These are phyloP conservation scores for Schoenoplectus triqueter DNA, from an alignment of 202 grass and related monocot genomes.

Conservation along the genomic window DNA sequence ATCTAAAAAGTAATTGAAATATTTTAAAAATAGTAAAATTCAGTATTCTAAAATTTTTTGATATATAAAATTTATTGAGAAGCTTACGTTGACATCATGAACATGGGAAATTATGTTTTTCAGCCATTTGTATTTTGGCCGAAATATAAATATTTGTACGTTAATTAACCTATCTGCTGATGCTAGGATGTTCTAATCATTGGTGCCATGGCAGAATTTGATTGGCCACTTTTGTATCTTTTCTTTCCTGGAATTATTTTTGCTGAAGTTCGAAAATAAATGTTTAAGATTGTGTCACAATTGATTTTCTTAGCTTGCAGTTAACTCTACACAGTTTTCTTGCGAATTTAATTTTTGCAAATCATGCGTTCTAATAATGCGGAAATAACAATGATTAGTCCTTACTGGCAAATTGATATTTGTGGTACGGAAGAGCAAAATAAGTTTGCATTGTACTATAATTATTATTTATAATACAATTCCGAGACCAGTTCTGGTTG, in stretches of 20 bases:
- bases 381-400: slow-evolving; percentile 9
- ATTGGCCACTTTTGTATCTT: neutral
- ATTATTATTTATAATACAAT: neutral
- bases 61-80: too few species aligned
- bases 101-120: too few species aligned
- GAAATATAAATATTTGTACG: neutral
- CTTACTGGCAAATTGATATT: neutral
- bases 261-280: neutral
- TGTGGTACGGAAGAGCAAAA: neutral
- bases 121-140: neutral
- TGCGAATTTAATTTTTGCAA: neutral
- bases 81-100: too few species aligned
- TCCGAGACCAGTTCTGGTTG: neutral
- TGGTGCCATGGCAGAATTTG: neutral
- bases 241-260: neutral
- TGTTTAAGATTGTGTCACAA: neutral
- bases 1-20: too few species aligned
- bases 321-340: neutral
- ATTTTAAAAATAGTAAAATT: too few species aligned
- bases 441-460: neutral
- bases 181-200: neutral
- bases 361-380: slow-evolving; percentile 10
- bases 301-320: neutral
- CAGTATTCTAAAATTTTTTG: too few species aligned
- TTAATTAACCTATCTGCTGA: neutral